These are phyloP conservation scores for Xylaria sp. DNA, from an alignment of 495 filamentous ascomycete genomes.

Conservation along the genomic window DNA sequence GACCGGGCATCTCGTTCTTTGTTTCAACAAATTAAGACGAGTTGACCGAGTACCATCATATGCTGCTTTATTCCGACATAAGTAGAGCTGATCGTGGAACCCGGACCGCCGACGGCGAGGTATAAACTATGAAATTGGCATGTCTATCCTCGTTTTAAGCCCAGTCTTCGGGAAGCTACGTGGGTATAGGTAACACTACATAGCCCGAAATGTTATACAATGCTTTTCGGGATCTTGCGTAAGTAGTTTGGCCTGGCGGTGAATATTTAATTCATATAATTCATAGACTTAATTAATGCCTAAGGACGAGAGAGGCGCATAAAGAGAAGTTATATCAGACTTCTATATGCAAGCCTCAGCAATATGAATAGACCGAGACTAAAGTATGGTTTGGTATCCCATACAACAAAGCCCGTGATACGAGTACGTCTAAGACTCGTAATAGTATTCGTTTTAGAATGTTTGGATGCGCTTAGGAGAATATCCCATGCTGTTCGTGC, in stretches of 20 bases:
- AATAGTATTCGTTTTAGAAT: not conserved
- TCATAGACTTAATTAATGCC: constrained; percentile 5
- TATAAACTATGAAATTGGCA: not conserved
- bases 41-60: not conserved
- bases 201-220: not conserved
- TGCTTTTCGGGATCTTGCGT: not conserved
- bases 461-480: not conserved
- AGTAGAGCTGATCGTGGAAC: not conserved
- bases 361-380: not conserved
- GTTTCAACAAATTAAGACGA: not conserved
- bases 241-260: not conserved
- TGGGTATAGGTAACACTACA: constrained; percentile 1
- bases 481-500: not conserved
- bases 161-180: constrained; percentile 7
- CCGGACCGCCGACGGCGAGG: not conserved
- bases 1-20: not conserved
- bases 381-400: not conserved
- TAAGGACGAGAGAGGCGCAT: not conserved
- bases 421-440: not conserved
- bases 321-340: not conserved
- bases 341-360: not conserved
- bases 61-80: not conserved
- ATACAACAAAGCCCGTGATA: not conserved
- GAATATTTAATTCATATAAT: not conserved
- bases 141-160: not conserved